Conservation (phyloP, 2,329 filamentous ascomycete species). For the Fonsecaea multimorphosa region DNA sequence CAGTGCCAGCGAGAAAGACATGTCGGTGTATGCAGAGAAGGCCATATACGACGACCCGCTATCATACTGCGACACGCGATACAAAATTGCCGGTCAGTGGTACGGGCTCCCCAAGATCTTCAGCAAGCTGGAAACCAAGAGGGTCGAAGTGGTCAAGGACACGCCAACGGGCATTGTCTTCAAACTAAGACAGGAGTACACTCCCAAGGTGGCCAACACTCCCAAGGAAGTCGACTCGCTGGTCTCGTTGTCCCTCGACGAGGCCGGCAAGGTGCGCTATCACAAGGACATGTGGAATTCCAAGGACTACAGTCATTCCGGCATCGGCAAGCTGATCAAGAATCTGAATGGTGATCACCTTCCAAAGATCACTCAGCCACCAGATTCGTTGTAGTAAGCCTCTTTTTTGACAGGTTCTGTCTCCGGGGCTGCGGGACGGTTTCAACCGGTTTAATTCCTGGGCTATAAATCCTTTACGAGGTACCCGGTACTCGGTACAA, state of each 20-base stretch:
- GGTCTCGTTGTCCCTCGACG: constrained; percentile 50
- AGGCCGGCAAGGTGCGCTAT: constrained; percentile 52
- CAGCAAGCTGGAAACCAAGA: constrained; percentile 45
- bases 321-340: constrained; percentile 56
- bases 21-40: constrained; percentile 56
- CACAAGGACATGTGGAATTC: constrained; percentile 60
- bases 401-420: not conserved
- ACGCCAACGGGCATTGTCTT: constrained; percentile 52
- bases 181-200: constrained; percentile 58
- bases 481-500: too few relatives aligned
- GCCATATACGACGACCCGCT: constrained; percentile 57
- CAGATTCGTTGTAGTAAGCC: constrained; percentile 38
- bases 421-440: not conserved
- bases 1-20: constrained; percentile 56
- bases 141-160: constrained; percentile 51
- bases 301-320: constrained; percentile 56
- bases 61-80: constrained; percentile 58
- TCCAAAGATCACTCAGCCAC: constrained; percentile 52
- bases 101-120: constrained; percentile 41
- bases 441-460: not conserved
- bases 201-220: constrained; percentile 47
- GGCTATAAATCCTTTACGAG: not conserved
- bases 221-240: constrained; percentile 51
- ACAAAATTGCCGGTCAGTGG: constrained; percentile 55
- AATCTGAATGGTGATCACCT: constrained; percentile 57